phyloP scores from a whole-genome alignment of 2,329 filamentous ascomycete species.

The Aspergillus jensenii region DNA sequence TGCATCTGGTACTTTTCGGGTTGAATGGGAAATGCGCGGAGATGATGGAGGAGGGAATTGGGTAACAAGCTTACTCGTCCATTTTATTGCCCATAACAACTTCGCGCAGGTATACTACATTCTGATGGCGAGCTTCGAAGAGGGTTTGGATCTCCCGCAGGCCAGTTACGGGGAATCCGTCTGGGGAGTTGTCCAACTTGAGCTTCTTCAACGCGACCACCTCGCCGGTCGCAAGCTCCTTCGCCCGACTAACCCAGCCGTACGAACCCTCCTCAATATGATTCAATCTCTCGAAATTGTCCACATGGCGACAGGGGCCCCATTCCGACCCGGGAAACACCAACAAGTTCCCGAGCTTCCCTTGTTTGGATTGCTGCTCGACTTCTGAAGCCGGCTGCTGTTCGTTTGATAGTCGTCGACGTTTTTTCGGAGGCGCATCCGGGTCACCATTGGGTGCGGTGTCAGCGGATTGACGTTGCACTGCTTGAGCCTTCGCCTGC shows the following conservation, averaged over 20 bases:
- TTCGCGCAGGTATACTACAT: slow-evolving; percentile 79
- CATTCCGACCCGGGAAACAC: slow-evolving; percentile 70
- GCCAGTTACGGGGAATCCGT: slow-evolving; percentile 89
- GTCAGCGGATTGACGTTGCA: slow-evolving; percentile 18
- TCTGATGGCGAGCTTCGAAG: slow-evolving; percentile 73
- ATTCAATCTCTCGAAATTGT: slow-evolving; percentile 89
- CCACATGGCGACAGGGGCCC: slow-evolving; percentile 72
- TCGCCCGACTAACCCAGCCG: slow-evolving; percentile 86
- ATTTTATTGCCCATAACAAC: slow-evolving; percentile 73
- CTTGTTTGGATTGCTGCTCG: slow-evolving; percentile 22
- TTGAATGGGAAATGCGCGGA: not conserved
- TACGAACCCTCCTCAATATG: slow-evolving; percentile 98
- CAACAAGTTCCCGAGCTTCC: slow-evolving; percentile 61
- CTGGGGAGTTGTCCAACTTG: slow-evolving; percentile 77
- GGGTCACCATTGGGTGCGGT: slow-evolving; percentile 27
- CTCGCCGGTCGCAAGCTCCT: slow-evolving; percentile 68
- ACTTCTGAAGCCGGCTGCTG: slow-evolving; percentile 19
- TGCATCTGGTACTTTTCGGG: slow-evolving; percentile 40
- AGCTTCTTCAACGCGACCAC: slow-evolving; percentile 91
- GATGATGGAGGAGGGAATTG: not conserved
- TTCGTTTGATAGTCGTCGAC: slow-evolving; percentile 61
- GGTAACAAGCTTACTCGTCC: slow-evolving; percentile 51
- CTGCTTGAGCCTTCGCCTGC: slow-evolving; percentile 27
- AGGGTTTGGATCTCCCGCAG: slow-evolving; percentile 92
- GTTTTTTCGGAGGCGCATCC: slow-evolving; percentile 54